Evolutionary conservation across 1,284 basidiomycete genomes (phyloP).

Genomic region (Ceratobasidium sp.): DNA sequence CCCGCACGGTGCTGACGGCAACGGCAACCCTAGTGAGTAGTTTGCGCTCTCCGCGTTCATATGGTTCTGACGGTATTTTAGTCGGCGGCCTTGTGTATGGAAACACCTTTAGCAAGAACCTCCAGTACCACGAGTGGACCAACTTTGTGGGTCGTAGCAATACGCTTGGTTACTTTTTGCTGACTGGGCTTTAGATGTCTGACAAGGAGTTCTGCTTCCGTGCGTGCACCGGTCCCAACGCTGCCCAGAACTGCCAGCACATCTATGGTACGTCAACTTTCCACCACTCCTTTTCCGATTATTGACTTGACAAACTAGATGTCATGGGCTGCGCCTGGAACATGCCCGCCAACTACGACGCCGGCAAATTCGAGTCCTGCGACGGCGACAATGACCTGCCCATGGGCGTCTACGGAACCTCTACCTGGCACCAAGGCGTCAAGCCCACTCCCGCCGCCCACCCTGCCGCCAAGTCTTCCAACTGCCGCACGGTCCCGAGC

Average conservation of each 20-base stretch:
- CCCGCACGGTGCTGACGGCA: constrained; percentile 68
- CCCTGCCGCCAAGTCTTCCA: constrained; percentile 57
- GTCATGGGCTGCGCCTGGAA: constrained; percentile 69
- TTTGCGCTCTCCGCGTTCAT: constrained; percentile 10
- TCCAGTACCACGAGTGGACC: constrained; percentile 76
- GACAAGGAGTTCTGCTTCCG: constrained; percentile 77
- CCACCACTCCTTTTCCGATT: background rate
- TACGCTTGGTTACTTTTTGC: background rate
- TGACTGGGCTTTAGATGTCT: constrained; percentile 61
- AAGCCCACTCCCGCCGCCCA: constrained; percentile 67
- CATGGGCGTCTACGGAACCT: constrained; percentile 72
- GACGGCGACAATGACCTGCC: constrained; percentile 64
- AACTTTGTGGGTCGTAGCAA: constrained; percentile 56
- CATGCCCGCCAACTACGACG: constrained; percentile 65
- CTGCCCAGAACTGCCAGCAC: constrained; percentile 70
- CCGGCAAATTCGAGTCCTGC: constrained; percentile 66
- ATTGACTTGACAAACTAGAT: constrained; percentile 46
- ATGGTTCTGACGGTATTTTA: constrained; percentile 2
- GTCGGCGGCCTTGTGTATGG: constrained; percentile 80
- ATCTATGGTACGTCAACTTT: constrained; percentile 50
- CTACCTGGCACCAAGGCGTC: constrained; percentile 69
- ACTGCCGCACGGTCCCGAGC: constrained; percentile 63
- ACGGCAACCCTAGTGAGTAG: constrained; percentile 63
- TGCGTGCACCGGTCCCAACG: constrained; percentile 72
- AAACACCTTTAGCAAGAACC: constrained; percentile 70